Evolutionary conservation across 2,329 filamentous ascomycete species (phyloP), one percentile per base, ranked within the genome.

Genomic region (Colletotrichum incanum): DNA sequence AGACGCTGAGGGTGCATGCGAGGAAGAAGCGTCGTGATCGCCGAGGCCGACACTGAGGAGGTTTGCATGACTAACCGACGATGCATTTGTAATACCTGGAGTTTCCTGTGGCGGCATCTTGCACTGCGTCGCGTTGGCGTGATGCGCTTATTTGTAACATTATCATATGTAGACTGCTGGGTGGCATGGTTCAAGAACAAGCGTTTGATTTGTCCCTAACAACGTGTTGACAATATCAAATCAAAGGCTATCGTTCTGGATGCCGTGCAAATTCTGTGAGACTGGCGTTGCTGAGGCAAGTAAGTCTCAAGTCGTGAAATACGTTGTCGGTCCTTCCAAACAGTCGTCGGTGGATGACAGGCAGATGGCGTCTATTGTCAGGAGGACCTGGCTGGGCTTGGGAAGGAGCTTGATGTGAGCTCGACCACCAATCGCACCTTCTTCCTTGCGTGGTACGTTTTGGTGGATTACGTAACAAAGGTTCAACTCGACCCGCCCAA

Each of bases 1-100:
- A 89, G 76, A 86, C 83, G 49, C 80, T 91, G 73, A 88, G 87
- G 76, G 85, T 87, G 20, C 89, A 89, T 72, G 92, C 90, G 43
- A 84, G 93, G 73, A 90, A 89, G 79, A 88, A 90, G 79, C 86
- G 93, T 74, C 85, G 89, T 76, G 85, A 90, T 64, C 89, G 87
- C 80, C 82, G 91, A 69, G 86, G 86, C 74, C 89, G 81, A 73
- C 74, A 81, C 67, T 84, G 76, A 82, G 9, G 23, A 45, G 9
- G 18, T 34, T 39, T 49, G 18, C 26, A 43, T 43, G 49, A n/a
- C 26, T 39, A 47, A 28, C 16, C 11, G 43, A 34, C 26, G n/a
- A 45, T 34, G 54, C 8, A 7, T 54, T 50, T 65, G 70, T 47
- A 37, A 50, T 41, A 60, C 37, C 66, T 26, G 62, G 60, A 50